A percentile compares a stretch with the other conserved stretches of the same genome.
These are phyloP conservation scores for Magnaporthiopsis incrustans DNA, from an alignment of 2,329 filamentous ascomycete genomes.

Conservation along the genomic window DNA sequence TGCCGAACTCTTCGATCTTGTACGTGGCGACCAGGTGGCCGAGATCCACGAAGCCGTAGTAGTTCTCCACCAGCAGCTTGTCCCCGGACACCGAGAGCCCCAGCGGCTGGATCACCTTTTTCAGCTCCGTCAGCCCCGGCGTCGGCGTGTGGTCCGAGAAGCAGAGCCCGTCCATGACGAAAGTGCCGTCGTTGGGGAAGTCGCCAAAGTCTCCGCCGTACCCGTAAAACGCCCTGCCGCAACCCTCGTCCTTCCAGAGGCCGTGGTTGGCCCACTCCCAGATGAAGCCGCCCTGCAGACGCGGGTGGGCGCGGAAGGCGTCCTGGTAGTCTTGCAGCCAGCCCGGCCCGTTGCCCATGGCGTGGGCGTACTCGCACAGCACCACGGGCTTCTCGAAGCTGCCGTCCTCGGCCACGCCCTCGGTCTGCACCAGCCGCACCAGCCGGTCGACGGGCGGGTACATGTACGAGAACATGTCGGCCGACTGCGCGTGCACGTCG, in stretches of 20 bases:
- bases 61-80: constrained; percentile 31
- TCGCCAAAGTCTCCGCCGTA: constrained; percentile 59
- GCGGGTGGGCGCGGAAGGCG: constrained; percentile 50
- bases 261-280: constrained; percentile 62
- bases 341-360: constrained; percentile 70
- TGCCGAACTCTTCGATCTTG: constrained; percentile 32
- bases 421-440: constrained; percentile 33
- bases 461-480: constrained; percentile 63
- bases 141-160: constrained; percentile 46
- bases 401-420: constrained; percentile 33
- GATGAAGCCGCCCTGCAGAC: constrained; percentile 58
- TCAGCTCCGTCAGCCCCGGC: constrained; percentile 47
- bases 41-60: constrained; percentile 40
- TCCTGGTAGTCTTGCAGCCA: constrained; percentile 60
- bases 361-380: constrained; percentile 50
- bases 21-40: constrained; percentile 34
- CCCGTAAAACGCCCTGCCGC: constrained; percentile 41
- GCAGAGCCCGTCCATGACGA: constrained; percentile 54
- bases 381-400: constrained; percentile 50
- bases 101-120: constrained; percentile 51
- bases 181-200: constrained; percentile 49
- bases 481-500: constrained; percentile 48
- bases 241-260: constrained; percentile 36
- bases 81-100: constrained; percentile 27
- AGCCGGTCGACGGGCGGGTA: constrained; percentile 49